A percentile compares a stretch with the other conserved stretches of the same genome.
phyloP scores from a whole-genome alignment of 179 eudicot species.

The Spinacia oleracea region DNA sequence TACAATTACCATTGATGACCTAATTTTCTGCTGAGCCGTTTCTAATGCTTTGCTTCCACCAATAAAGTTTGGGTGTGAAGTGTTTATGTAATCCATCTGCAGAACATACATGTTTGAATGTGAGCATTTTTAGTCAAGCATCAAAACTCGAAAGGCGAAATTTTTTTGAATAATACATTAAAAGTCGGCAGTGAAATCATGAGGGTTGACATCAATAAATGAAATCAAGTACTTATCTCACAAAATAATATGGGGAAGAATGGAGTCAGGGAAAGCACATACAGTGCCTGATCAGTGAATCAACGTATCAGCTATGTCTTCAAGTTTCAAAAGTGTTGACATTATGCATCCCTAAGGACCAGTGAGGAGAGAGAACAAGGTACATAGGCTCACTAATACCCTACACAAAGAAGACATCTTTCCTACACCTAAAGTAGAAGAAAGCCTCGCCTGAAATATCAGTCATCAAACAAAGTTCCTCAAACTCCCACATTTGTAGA shows the following conservation, averaged over 20 bases:
- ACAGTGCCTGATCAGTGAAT: neutral
- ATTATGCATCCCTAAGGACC: neutral
- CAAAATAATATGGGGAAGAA: neutral
- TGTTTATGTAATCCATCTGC: conserved; percentile 96
- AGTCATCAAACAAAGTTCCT: neutral
- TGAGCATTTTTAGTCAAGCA: neutral
- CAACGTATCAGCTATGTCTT: neutral
- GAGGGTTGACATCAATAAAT: neutral
- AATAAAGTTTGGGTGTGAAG: conserved; percentile 87
- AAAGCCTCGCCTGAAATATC: neutral
- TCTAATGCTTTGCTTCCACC: conserved; percentile 94
- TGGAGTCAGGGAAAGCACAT: conserved; percentile 3
- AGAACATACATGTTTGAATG: conserved; percentile 13
- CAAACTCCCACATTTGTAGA: neutral
- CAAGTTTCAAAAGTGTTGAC: neutral
- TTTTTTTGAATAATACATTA: neutral
- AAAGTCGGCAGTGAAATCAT: neutral
- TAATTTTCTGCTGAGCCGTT: conserved; percentile 63
- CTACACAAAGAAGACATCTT: neutral
- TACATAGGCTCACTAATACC: no score
- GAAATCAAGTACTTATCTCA: neutral
- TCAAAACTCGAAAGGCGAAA: neutral
- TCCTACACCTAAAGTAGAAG: neutral
- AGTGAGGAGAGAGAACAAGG: neutral
- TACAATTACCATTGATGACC: conserved; percentile 48